Base-by-base conservation (phyloP, 352 stramenopile genomes). In the Phytophthora hybrid region DNA sequence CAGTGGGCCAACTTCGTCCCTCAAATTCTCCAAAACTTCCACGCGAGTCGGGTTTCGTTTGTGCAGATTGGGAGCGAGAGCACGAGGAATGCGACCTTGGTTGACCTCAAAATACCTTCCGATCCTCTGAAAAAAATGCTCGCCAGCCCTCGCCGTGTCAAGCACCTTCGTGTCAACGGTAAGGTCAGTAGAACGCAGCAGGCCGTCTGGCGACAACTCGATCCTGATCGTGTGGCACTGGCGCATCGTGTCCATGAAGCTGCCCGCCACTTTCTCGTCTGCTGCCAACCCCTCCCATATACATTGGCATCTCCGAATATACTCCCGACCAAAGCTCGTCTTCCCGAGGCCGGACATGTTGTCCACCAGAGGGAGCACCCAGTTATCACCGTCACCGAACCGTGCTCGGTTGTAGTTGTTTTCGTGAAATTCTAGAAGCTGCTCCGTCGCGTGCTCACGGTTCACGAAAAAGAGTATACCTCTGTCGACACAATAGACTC, bases 1-100 rank as follows among this genome's bases (percentile, higher is more conserved):
- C 4, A 79, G 57, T 13, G 72, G 57, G 0, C 66, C 72, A 26
- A 63, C 72, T 79, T 79, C 61, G 6, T 11, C 8, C 4, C 3
- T 57, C 23, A 11, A 69, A 62, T 13, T 5, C 39, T 34, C 11
- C 1, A 18, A 6, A 26, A 39, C 32, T 13, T 13, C 2, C 32
- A 39, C 32, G 32, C 11, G 32, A 1, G 8, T 13, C 32, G 32
- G 7, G 11, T 11, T 13, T 1, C 7, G 8, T 39, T 39, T 7
- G 8, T 13, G 32, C 32, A 10, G 0, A 7, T 13, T 7, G 32
- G 32, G 32, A 13, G 32, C 11, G 32, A 39, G 32, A 39, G 32
- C 32, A 39, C 32, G 32, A 39, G 32, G 4, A 13, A 39, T 3
- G 9, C 32, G 9, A 10, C 11, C 32, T 7, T 39, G 11, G 8